These are phyloP conservation scores for Sequoia sempervirens DNA, from an alignment of 75 land plant species.

Conservation along the genomic window DNA sequence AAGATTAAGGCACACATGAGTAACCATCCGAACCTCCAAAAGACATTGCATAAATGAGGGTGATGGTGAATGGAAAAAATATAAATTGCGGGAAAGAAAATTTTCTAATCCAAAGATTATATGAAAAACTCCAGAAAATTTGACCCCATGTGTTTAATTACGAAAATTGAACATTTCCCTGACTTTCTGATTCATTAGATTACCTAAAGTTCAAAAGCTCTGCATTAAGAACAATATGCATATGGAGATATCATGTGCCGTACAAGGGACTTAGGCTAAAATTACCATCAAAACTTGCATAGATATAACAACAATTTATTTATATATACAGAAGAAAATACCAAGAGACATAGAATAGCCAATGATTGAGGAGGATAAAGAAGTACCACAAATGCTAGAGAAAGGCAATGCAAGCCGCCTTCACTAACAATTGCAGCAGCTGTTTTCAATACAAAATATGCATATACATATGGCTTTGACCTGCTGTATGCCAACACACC, in stretches of 20 bases:
- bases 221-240: neutral
- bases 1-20: neutral
- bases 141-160: neutral
- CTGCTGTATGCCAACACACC: slow-evolving; percentile 60
- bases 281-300: neutral
- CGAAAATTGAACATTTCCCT: neutral
- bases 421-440: slow-evolving; percentile 48
- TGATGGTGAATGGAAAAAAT: neutral
- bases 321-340: neutral
- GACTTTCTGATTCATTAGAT: neutral
- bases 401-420: slow-evolving; percentile 53
- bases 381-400: slow-evolving; percentile 71
- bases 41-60: neutral
- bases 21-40: neutral
- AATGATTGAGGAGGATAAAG: neutral
- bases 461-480: slow-evolving; percentile 38
- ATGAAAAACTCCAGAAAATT: neutral
- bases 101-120: neutral
- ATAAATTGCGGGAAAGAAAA: neutral
- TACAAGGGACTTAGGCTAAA: neutral
- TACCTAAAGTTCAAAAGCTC: neutral
- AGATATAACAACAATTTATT: neutral
- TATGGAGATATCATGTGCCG: neutral
- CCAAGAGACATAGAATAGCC: neutral
- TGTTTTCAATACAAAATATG: slow-evolving; percentile 37